Base-by-base conservation (phyloP, 1,139 yeast species). In the Hansenula sp. region DNA sequence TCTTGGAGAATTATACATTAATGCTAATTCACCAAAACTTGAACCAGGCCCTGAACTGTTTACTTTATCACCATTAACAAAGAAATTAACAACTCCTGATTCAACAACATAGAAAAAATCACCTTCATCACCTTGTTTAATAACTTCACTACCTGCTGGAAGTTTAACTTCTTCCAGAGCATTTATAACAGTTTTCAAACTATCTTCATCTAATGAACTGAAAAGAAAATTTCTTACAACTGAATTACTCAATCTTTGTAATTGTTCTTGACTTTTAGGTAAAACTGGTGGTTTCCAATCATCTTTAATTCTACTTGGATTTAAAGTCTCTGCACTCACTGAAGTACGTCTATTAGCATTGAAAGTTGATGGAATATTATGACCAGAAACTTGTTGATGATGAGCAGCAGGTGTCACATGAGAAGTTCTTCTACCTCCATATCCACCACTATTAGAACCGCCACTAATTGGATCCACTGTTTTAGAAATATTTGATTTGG, bases 1-100 rank as follows among this genome's bases (percentile, higher is more conserved):
- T 65, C 98, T 79, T 45, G 97, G 97, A 18, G 97, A 82, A 64
- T 92, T 92, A 69, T 92, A 92, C 96, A 92, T 89, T 55, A 92
- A 75, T 2, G 98, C 98, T 57, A 92, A 75, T 64, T 92, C 98
- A 56, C 98, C 98, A 65, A 92, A 92, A 34, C 95, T 83, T 7
- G 95, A 79, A 5, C 97, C 97, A 36, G 88, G 80, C 18, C 86
- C 82, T 24, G 88, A 77, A 3, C 85, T 71, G 54, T 79, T 84
- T 39, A 89, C 94, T 56, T 79, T 76, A 40, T 75, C 63, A 38
- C 83, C 90, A 58, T 87, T 78, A 36, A 85, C 90, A 52, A 74
- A 75, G 57, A 81, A 89, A 49, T 87, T 94, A 40, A 92, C 96
- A 2, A 75, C 66, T 41, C 98, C 98, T 11, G 69, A 64, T 65